These are phyloP conservation scores for Skeletonema costatum DNA, from an alignment of 108 stramenopile genomes.

Conservation along the genomic window DNA sequence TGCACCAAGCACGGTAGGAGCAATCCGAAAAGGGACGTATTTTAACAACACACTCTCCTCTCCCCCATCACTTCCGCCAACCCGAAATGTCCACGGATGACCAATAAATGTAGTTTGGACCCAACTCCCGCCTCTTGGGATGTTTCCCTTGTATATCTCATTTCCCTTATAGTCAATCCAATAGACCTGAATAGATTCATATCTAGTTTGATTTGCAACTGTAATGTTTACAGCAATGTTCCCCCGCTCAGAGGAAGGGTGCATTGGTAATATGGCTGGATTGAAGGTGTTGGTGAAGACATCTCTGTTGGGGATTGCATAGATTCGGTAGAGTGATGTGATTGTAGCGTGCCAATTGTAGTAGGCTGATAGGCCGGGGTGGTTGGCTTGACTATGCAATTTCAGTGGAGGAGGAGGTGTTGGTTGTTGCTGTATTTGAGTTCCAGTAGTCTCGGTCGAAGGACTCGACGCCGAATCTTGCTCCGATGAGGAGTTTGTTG, in stretches of 20 bases:
- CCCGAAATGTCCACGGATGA: constrained; percentile 79
- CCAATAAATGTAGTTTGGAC: constrained; percentile 55
- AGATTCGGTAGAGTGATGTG: constrained; percentile 72
- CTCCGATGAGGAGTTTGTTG: background rate
- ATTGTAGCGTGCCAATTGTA: constrained; percentile 63
- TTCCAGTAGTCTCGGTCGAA: background rate
- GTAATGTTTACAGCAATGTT: constrained; percentile 51
- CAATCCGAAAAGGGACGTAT: constrained; percentile 73
- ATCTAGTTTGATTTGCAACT: constrained; percentile 57
- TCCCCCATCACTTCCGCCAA: constrained; percentile 10
- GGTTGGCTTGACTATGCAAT: constrained; percentile 22
- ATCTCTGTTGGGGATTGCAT: constrained; percentile 40
- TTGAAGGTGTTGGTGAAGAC: constrained; percentile 32
- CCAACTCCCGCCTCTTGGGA: constrained; percentile 52
- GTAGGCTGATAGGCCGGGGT: constrained; percentile 69
- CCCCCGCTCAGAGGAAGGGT: constrained; percentile 61
- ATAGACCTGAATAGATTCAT: constrained; percentile 52
- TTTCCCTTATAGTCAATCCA: constrained; percentile 78
- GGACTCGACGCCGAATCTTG: background rate
- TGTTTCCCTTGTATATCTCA: constrained; percentile 57
- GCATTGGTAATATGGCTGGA: constrained; percentile 71
- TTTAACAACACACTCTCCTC: constrained; percentile 47
- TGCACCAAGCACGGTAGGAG: constrained; percentile 47
- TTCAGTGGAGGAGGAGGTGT: background rate
- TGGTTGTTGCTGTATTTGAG: background rate